A percentile compares a stretch with the other conserved stretches of the same genome.
phyloP scores from a whole-genome alignment of 208 protist genomes.

The Wallacemonas sp. region DNA sequence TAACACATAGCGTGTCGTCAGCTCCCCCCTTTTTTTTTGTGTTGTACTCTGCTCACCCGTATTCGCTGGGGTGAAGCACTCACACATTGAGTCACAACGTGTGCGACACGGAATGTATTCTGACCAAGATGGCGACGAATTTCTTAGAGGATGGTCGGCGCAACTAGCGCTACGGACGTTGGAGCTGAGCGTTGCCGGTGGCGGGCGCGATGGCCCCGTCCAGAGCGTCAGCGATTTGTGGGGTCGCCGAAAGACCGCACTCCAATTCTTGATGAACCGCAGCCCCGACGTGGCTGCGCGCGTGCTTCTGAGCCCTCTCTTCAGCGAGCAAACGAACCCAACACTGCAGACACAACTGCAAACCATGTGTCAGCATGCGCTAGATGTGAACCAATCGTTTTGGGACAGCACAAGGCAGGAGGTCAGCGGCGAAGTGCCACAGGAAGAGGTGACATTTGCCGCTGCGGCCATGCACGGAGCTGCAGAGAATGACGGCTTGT shows the following conservation, averaged over 20 bases:
- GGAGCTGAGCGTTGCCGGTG: conserved; percentile 34
- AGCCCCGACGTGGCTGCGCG: conserved; percentile 65
- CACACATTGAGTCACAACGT: too few relatives aligned
- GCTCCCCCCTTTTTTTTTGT: too few relatives aligned
- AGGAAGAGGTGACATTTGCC: conserved; percentile 47
- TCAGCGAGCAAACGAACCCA: conserved; percentile 28
- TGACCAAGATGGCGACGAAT: conserved; percentile 25
- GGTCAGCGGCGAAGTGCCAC: neutral
- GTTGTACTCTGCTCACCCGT: too few relatives aligned
- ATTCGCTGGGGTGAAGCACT: too few relatives aligned
- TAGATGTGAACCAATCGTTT: conserved; percentile 22
- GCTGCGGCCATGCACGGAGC: conserved; percentile 30
- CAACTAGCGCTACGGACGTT: conserved; percentile 45
- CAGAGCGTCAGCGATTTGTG: conserved; percentile 20
- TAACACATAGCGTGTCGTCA: too few relatives aligned
- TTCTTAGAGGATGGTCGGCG: conserved; percentile 55
- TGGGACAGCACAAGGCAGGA: neutral
- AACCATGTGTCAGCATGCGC: conserved; percentile 44
- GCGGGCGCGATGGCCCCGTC: neutral
- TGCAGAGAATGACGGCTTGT: conserved; percentile 13
- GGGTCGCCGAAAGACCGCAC: conserved; percentile 17
- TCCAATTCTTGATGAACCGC: conserved; percentile 43
- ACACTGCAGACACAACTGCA: conserved; percentile 19
- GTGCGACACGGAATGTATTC: too few relatives aligned
- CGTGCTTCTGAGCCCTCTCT: conserved; percentile 59